Evolutionary conservation across 1,284 basidiomycete genomes (phyloP).

Genomic region (Cutaneotrichosporon spelunceum): DNA sequence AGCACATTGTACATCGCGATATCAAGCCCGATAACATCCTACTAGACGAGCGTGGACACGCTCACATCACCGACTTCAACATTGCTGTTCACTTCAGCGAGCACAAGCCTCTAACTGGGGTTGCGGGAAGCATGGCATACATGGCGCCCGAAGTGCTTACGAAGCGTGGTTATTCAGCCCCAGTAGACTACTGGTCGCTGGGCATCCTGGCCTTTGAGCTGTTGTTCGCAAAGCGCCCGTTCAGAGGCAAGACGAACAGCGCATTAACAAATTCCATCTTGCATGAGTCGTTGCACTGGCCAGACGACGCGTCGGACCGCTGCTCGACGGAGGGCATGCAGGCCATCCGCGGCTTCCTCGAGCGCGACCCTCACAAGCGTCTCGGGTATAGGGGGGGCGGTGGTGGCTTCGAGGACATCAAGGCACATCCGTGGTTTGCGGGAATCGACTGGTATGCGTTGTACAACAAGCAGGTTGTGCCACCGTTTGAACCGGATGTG

Average conservation of each 20-base stretch:
- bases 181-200: slow-evolving; percentile 95
- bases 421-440: slow-evolving; percentile 80
- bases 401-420: slow-evolving; percentile 74
- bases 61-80: slow-evolving; percentile 97
- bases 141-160: slow-evolving; percentile 93
- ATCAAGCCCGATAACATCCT: slow-evolving; percentile 97
- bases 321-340: slow-evolving; percentile 50
- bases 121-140: slow-evolving; percentile 97
- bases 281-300: slow-evolving; percentile 52
- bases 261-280: slow-evolving; percentile 84
- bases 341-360: slow-evolving; percentile 61
- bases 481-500: slow-evolving; percentile 85
- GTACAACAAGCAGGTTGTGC: slow-evolving; percentile 69
- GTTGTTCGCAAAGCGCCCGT: slow-evolving; percentile 84
- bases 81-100: slow-evolving; percentile 96
- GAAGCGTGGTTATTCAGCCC: slow-evolving; percentile 69
- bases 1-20: slow-evolving; percentile 91
- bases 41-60: slow-evolving; percentile 85
- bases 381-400: slow-evolving; percentile 75
- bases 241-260: slow-evolving; percentile 84
- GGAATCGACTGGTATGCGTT: slow-evolving; percentile 82
- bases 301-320: slow-evolving; percentile 47
- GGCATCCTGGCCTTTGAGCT: slow-evolving; percentile 90
- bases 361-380: slow-evolving; percentile 76
- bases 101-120: slow-evolving; percentile 71